These are phyloP conservation scores for Dendrobium officinale DNA, from an alignment of 106 monocot species.

Conservation along the genomic window DNA sequence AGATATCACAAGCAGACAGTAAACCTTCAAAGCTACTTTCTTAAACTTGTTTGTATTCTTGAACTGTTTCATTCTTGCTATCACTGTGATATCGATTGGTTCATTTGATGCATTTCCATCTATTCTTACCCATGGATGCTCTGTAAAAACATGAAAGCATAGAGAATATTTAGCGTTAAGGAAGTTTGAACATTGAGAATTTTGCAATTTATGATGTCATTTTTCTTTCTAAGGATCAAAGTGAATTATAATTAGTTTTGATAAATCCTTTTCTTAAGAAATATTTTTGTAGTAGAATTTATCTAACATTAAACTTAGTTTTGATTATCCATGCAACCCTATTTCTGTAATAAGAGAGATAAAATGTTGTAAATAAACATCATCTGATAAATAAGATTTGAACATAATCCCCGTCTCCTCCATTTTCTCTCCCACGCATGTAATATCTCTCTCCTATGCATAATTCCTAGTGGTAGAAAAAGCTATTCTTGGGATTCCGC, in stretches of 20 bases:
- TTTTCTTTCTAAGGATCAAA: background rate
- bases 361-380: background rate
- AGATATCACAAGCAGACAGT: background rate
- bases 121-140: constrained; percentile 55
- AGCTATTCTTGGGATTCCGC: background rate
- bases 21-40: constrained; percentile 57
- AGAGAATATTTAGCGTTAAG: background rate
- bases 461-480: background rate
- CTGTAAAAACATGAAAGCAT: constrained; percentile 16
- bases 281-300: too few relatives aligned
- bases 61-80: constrained; percentile 59
- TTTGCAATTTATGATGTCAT: background rate
- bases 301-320: background rate
- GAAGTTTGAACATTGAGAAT: background rate
- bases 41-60: constrained; percentile 56
- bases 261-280: too few relatives aligned
- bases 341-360: background rate
- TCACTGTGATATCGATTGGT: constrained; percentile 38
- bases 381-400: background rate
- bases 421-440: background rate
- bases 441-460: background rate
- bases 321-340: background rate
- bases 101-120: constrained; percentile 41
- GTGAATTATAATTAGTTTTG: too few relatives aligned
- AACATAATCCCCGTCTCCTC: background rate